Evolutionary conservation across 73 alveolate species (phyloP).

Genomic region (Symbiodinium natans): DNA sequence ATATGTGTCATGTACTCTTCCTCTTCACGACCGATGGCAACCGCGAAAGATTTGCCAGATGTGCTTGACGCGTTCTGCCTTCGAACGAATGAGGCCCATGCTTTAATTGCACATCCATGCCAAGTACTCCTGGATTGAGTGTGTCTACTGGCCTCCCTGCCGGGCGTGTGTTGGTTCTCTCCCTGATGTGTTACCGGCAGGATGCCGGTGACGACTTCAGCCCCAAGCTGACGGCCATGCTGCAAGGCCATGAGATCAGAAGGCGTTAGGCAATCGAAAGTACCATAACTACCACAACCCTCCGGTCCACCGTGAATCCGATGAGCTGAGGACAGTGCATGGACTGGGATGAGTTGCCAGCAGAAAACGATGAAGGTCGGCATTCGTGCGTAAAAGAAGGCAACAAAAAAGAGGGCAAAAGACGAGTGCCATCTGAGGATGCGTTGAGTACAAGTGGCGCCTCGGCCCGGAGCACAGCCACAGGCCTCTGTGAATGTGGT

Average conservation of each 20-base stretch:
- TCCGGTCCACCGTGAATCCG: too few species aligned
- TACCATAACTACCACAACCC: neutral
- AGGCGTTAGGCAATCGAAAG: neutral
- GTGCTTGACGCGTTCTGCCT: conserved; percentile 77
- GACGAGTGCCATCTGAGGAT: conserved; percentile 30
- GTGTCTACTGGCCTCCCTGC: too few species aligned
- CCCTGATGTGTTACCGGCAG: neutral
- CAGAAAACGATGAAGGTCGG: conserved; percentile 58
- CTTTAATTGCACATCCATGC: too few species aligned
- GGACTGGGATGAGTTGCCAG: conserved; percentile 87
- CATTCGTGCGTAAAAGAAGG: neutral
- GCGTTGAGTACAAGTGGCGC: conserved; percentile 83
- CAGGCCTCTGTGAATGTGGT: conserved; percentile 6
- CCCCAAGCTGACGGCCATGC: conserved; percentile 83
- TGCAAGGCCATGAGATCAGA: neutral
- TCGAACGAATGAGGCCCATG: conserved; percentile 29
- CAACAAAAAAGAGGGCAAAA: too few species aligned
- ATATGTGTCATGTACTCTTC: too few species aligned
- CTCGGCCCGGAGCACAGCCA: conserved; percentile 84
- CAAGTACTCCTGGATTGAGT: too few species aligned
- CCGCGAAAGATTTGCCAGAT: conserved; percentile 32
- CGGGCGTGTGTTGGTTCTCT: too few species aligned
- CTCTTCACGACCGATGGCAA: neutral
- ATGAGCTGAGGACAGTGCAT: conserved; percentile 46
- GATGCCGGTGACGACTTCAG: conserved; percentile 35